A percentile compares a stretch with the other conserved stretches of the same genome.
Conservation (phyloP, 257 asterid species). For the Plantago major region DNA sequence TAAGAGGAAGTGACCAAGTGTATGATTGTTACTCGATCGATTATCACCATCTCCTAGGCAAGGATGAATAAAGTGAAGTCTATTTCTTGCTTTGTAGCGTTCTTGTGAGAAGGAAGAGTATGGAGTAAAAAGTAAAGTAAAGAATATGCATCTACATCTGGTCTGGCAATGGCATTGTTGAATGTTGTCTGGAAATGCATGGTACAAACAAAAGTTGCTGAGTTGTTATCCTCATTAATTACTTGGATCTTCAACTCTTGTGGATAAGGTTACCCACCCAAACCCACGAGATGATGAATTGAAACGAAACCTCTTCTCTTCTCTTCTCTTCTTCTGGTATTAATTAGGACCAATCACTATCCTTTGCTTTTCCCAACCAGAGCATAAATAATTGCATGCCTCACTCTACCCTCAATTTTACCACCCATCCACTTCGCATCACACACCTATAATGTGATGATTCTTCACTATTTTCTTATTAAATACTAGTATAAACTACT, state of each 20-base stretch:
- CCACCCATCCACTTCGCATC: background rate
- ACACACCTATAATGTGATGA: background rate
- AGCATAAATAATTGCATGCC: background rate
- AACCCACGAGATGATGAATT: background rate
- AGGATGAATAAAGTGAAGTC: conserved; percentile 10
- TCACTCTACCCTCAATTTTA: background rate
- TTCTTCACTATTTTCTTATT: too few relatives aligned
- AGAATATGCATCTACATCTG: background rate
- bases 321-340: too few relatives aligned
- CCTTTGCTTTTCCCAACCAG: background rate
- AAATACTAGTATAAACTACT: too few relatives aligned
- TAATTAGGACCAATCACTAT: background rate
- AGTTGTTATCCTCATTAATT: background rate
- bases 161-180: background rate
- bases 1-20: conserved; percentile 23
- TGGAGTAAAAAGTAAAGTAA: too few relatives aligned
- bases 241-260: background rate
- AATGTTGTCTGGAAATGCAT: background rate
- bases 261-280: background rate
- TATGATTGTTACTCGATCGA: conserved; percentile 16
- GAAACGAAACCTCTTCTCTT: too few relatives aligned
- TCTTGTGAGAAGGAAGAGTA: too few relatives aligned
- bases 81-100: background rate
- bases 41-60: conserved; percentile 35
- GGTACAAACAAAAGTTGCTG: background rate